Conservation (phyloP, 164 flowering plant species). For the Stephania japonica region DNA sequence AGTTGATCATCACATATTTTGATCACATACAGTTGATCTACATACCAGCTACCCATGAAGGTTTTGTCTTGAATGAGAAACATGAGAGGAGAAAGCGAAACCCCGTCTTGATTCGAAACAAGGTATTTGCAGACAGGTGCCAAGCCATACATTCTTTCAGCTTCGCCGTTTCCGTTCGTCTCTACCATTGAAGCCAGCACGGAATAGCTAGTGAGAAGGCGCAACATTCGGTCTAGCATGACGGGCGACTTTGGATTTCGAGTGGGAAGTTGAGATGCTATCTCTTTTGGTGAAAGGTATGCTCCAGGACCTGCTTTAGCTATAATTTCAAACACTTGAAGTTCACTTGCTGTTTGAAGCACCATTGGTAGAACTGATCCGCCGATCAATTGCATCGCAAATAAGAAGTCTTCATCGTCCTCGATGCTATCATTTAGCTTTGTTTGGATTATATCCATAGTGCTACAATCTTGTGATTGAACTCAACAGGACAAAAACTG, state of each 20-base stretch:
- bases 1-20: too few species aligned
- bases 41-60: too few species aligned
- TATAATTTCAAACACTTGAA: conserved; percentile 64
- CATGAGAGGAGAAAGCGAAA: too few species aligned
- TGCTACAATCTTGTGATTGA: background rate
- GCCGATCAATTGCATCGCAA: conserved; percentile 59
- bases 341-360: conserved; percentile 62
- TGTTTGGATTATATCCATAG: background rate
- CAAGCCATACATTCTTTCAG: too few species aligned
- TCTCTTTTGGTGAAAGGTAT: conserved; percentile 41
- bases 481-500: background rate
- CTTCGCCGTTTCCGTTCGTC: too few species aligned
- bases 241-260: conserved; percentile 56
- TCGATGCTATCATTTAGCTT: background rate
- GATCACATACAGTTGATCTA: too few species aligned
- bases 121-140: too few species aligned
- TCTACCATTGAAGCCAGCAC: conserved; percentile 43
- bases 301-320: conserved; percentile 50
- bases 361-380: conserved; percentile 69
- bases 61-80: too few species aligned
- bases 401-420: conserved; percentile 45
- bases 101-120: too few species aligned
- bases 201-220: conserved; percentile 59
- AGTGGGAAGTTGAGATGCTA: conserved; percentile 57
- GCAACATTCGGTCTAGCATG: conserved; percentile 73